A percentile compares a stretch with the other conserved stretches of the same genome.
phyloP scores from a whole-genome alignment of 768 basidiomycete genomes.

The Botryobasidium botryosum region DNA sequence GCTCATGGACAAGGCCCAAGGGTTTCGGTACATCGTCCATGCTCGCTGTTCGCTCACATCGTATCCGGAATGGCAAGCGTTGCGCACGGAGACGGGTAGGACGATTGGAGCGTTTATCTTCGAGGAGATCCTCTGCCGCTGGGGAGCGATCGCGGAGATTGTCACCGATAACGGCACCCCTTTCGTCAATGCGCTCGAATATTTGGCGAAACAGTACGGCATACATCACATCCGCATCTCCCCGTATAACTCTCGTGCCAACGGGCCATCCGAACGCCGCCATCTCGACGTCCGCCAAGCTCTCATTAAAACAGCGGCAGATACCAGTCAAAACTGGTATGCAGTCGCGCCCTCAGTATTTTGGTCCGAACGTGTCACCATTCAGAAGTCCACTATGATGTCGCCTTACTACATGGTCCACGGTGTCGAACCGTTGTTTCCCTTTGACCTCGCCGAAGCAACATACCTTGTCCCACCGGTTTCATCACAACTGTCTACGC shows the following conservation, averaged over 20 bases:
- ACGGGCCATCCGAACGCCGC: neutral
- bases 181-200: slow-evolving; percentile 13
- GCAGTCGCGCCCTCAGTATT: slow-evolving; percentile 16
- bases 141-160: neutral
- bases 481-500: too few species aligned
- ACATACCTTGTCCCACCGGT: neutral
- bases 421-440: neutral
- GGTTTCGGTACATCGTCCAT: neutral
- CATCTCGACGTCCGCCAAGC: neutral
- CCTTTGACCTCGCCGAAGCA: neutral
- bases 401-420: slow-evolving; percentile 18
- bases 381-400: slow-evolving; percentile 18
- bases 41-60: neutral
- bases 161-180: slow-evolving; percentile 8
- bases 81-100: neutral
- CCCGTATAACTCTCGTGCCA: neutral
- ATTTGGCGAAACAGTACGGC: slow-evolving; percentile 16
- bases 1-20: neutral
- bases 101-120: neutral
- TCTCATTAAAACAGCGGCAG: neutral
- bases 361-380: slow-evolving; percentile 17
- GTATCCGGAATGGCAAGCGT: neutral
- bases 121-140: slow-evolving; percentile 1
- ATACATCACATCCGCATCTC: slow-evolving; percentile 20
- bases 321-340: slow-evolving; percentile 19